phyloP scores from a whole-genome alignment of 305 asterid species.

The Ajuga reptans region DNA sequence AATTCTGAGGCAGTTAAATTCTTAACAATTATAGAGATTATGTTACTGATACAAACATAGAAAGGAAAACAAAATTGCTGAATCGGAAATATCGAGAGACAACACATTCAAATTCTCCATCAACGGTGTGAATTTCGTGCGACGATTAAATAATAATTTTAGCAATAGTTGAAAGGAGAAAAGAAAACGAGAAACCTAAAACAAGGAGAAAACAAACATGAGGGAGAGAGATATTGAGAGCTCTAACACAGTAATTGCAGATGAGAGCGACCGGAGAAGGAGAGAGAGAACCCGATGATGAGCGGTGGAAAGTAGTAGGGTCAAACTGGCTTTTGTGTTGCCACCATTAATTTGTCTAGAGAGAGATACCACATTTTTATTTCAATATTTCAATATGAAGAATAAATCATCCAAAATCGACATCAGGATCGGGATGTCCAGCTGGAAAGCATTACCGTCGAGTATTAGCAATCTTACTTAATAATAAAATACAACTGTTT shows the following conservation, averaged over 20 bases:
- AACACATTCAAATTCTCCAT: background rate
- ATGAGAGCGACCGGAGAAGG: background rate
- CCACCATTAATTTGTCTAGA: background rate
- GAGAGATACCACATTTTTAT: background rate
- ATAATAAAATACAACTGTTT: too few species aligned
- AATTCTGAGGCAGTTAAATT: background rate
- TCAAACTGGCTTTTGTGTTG: constrained; percentile 3
- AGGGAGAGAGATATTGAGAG: background rate
- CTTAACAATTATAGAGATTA: background rate
- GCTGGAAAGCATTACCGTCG: too few species aligned
- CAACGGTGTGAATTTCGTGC: background rate
- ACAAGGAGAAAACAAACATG: background rate
- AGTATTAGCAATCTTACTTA: too few species aligned
- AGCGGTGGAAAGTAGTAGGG: background rate
- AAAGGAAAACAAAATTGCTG: background rate
- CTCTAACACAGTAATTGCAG: background rate
- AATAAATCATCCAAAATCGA: too few species aligned
- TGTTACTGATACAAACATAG: background rate
- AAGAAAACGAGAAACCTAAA: background rate
- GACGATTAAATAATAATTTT: background rate
- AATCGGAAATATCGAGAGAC: constrained; percentile 1
- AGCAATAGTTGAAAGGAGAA: too few species aligned
- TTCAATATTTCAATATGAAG: background rate
- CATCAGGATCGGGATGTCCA: too few species aligned
- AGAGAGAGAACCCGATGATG: background rate